These are phyloP conservation scores for Penicillium steckii DNA, from an alignment of 495 filamentous ascomycete genomes.

Conservation along the genomic window DNA sequence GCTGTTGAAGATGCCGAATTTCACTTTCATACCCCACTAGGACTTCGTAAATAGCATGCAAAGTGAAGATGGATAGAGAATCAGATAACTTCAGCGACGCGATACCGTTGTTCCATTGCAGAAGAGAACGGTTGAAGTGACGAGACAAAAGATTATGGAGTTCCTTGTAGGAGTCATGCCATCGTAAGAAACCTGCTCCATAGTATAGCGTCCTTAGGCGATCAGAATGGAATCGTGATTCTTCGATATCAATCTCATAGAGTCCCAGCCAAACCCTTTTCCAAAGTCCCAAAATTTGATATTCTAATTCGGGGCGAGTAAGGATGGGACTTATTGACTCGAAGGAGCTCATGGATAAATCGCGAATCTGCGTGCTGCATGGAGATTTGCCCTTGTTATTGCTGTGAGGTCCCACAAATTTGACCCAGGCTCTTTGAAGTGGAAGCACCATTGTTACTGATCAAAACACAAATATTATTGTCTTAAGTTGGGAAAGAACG, in stretches of 20 bases:
- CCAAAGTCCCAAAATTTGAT: slow-evolving; percentile 19
- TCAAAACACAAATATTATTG: no score
- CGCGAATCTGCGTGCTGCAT: not conserved
- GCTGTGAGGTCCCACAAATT: no score
- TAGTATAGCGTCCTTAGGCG: slow-evolving; percentile 18
- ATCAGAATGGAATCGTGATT: slow-evolving; percentile 11
- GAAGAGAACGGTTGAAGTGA: not conserved
- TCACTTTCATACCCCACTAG: slow-evolving; percentile 21
- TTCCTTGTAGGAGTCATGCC: slow-evolving; percentile 3
- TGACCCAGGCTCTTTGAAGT: no score
- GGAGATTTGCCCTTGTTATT: not conserved
- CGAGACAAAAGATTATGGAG: not conserved
- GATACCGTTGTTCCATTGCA: slow-evolving; percentile 9
- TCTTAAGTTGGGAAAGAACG: no score
- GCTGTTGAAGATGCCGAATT: slow-evolving; percentile 8
- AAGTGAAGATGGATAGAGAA: slow-evolving; percentile 13
- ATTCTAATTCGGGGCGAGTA: slow-evolving; percentile 15
- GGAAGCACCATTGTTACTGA: no score
- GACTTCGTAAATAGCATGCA: slow-evolving; percentile 18
- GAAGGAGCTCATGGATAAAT: not conserved
- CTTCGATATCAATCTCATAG: slow-evolving; percentile 14
- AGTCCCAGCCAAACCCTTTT: slow-evolving; percentile 22
- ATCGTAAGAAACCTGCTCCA: slow-evolving; percentile 15
- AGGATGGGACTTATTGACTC: not conserved
- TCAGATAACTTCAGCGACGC: slow-evolving; percentile 17